Evolutionary conservation across 331 rosid genomes (phyloP).

Genomic region (Quercus lobata): DNA sequence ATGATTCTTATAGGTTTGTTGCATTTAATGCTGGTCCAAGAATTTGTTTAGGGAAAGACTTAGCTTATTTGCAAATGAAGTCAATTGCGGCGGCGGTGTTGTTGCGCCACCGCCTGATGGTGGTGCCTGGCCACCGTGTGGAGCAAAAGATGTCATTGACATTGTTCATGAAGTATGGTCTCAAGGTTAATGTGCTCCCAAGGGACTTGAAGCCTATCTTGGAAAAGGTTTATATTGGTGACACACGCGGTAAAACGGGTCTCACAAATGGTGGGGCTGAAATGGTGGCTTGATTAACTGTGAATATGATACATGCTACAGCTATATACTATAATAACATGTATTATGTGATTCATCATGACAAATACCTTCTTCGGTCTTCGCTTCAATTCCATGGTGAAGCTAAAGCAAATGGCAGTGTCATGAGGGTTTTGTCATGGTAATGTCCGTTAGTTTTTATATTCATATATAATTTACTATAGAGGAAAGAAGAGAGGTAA

Average conservation of each 20-base stretch:
- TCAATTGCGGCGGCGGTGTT: conserved; percentile 68
- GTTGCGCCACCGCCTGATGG: conserved; percentile 52
- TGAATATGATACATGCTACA: background rate
- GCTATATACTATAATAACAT: background rate
- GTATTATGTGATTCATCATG: background rate
- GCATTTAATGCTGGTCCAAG: conserved; percentile 85
- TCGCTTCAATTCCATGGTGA: background rate
- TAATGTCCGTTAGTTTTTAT: background rate
- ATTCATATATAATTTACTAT: background rate
- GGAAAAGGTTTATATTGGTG: conserved; percentile 24
- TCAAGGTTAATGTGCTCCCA: conserved; percentile 49
- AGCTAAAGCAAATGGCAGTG: too few relatives aligned
- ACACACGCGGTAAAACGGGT: background rate
- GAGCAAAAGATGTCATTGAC: conserved; percentile 93
- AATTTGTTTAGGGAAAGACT: conserved; percentile 75
- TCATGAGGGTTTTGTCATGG: background rate
- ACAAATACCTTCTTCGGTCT: background rate
- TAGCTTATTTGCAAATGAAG: conserved; percentile 88
- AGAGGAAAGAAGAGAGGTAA: background rate
- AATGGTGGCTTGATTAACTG: conserved; percentile 15
- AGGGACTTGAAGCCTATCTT: conserved; percentile 50
- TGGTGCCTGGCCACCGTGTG: conserved; percentile 57
- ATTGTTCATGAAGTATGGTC: conserved; percentile 84
- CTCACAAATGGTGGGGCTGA: background rate
- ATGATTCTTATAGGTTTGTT: conserved; percentile 56